Base-by-base conservation (phyloP, 139 green algal species). In the Haematococcus sp. region DNA sequence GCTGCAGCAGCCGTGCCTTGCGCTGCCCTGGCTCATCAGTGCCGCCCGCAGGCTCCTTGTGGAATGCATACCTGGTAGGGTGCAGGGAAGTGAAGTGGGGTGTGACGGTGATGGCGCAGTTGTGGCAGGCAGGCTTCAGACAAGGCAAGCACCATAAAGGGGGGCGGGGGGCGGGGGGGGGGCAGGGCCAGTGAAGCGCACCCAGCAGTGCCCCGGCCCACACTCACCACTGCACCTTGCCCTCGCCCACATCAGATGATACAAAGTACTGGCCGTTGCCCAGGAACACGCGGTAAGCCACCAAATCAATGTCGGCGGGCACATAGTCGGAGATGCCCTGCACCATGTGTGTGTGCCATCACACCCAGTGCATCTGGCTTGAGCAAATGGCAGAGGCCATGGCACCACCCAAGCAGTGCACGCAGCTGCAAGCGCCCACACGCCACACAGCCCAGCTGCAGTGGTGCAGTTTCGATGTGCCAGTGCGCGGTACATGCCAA, bases 261-360 rank as follows among this genome's bases (percentile, higher is more conserved):
- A 99, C 95, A 90, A 99, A 99, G 82, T 99, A 99, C 81, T 97
- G 85, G 7, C 87, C 83, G 71, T 97, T 94, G 82, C 95, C 95
- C 58, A 99, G 88, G 83, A 98, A 99, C 55, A 97, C 94, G 52
- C 93, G 88, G 82, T 97, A 97, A 27, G 77, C 90, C 7, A 94
- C 80, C 0, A 89, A 85, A 71, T 97, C 92, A 61, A 97, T 95
- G 84, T 97, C 92, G 0, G 90, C 84, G 3, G 92, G 91, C 15
- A 88, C 91, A 81, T 97, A 98, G 76, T 98, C 91, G 2, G 85
- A 88, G 78, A 98, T 97, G 67, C 91, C 90, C 60, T 83, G 66
- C n/a, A 13, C 61, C n/a, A n/a, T n/a, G n/a, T n/a, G n/a, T n/a
- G n/a, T n/a, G n/a, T n/a, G n/a, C n/a, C n/a, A n/a, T n/a, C n/a